phyloP scores from a whole-genome alignment of 2,329 filamentous ascomycete species.

The Trichophyton schoenleinii region DNA sequence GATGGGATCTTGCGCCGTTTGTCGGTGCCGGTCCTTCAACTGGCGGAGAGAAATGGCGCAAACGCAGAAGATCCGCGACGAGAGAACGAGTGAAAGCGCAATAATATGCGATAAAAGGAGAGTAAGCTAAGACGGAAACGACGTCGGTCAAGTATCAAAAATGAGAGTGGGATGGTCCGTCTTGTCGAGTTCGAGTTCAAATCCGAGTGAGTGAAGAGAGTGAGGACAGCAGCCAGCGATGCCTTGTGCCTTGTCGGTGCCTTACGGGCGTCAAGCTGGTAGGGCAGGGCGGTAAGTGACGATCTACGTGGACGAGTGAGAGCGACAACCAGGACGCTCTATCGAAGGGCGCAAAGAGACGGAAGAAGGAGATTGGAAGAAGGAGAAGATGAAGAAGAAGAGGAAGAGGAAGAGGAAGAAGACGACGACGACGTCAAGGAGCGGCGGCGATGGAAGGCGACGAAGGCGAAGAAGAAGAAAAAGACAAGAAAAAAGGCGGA shows the following conservation, averaged over 20 bases:
- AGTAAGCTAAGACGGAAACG: neutral
- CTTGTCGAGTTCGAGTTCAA: neutral
- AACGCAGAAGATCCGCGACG: neutral
- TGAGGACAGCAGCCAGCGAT: neutral
- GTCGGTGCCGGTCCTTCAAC: neutral
- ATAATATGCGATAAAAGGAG: neutral
- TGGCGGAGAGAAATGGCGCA: slow-evolving; percentile 4
- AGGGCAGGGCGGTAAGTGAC: neutral
- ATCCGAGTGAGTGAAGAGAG: neutral
- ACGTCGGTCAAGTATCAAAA: neutral
- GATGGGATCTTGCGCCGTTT: neutral
- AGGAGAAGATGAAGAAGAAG: slow-evolving; percentile 11
- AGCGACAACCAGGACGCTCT: slow-evolving; percentile 31
- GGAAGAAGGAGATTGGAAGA: slow-evolving; percentile 11
- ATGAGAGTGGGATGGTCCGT: neutral
- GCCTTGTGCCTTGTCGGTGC: slow-evolving; percentile 1
- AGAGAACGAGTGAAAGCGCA: neutral
- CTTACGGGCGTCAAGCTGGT: slow-evolving; percentile 1
- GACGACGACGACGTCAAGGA: neutral
- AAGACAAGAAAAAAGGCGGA: slow-evolving; percentile 19
- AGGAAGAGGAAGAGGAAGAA: neutral
- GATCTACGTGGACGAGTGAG: slow-evolving; percentile 16
- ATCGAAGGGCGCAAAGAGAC: slow-evolving; percentile 8
- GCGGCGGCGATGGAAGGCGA: slow-evolving; percentile 3
- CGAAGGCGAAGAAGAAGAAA: slow-evolving; percentile 17